Evolutionary conservation across 2,329 filamentous ascomycete species (phyloP), one percentile per base, ranked within the genome.

Genomic region (Dichotomopilus funicola): DNA sequence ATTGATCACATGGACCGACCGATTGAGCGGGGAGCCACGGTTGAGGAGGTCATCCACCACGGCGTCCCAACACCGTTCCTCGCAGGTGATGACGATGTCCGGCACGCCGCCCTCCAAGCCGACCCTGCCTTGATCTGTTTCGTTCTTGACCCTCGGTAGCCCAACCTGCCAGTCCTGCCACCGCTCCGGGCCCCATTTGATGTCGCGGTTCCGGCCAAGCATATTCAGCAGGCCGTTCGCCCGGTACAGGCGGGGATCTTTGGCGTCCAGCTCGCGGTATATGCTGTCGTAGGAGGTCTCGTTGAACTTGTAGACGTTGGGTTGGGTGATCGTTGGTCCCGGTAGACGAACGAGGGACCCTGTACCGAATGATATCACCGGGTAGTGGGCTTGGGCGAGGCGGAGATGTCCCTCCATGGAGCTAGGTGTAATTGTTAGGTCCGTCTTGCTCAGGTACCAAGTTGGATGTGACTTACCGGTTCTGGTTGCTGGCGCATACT

Each of bases 371-470:
- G 92, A 97, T 64, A 97, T 95, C 63, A 96, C 92, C n/a, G 94
- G 94, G 67, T 94, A 97, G 49, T 86, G 75, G 48, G 90, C 89
- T 58, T 88, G 82, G 4, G 94, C 89, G 37, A 99, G 85, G 60
- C 89, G 89, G 34, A 96, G 83, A 72, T 99, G 94, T n/a, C 92
- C 92, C 79, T 97, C 94, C 94, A 99, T 97, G n/a, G 89, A 90
- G 71, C 87, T 89, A 53, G 49, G 34, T 19, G 58, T 61, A 40
- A 59, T 54, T 53, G 13, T 36, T 43, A 40, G 43, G 49, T 51
- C 68, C 44, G 65, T 61, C 47, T 49, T 9, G 37, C 36, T 11
- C 11, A 35, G 7, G 35, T 43, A 49, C 19, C 19, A 42, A 12
- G 8, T 11, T 33, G 7, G 27, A 9, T 11, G 53, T 19, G 49